Evolutionary conservation across 139 green algal species (phyloP), one percentile per base, ranked within the genome.

Genomic region (Micractinium sp.): DNA sequence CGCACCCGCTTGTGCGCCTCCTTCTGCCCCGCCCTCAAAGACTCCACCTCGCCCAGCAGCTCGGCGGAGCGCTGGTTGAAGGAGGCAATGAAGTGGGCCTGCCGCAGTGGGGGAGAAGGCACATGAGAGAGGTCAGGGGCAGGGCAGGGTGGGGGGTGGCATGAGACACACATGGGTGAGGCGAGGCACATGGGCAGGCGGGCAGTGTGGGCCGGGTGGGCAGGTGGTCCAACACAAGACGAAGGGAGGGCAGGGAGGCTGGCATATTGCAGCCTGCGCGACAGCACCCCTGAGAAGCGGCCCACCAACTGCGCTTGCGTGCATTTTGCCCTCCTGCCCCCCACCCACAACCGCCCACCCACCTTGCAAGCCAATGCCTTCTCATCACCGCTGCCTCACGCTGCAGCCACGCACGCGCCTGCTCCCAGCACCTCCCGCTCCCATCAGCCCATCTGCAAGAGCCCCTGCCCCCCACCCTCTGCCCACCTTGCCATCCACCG

Each of bases 401-500:
- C 63, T 71, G 63, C 63, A 71, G 63, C 69, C 69, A 1, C 12
- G 23, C 16, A 12, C 14, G 3, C 16, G 63, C 63, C 63, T 73
- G 2, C 27, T 76, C 29, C 69, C 31, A 38, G 27, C 69, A 33
- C 16, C 69, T 36, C 69, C 69, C 69, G 2, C 3, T 35, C 29
- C 13, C 3, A 14, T 20, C 19, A 38, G 27, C 69, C 69, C 27
- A 19, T 2, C 69, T 16, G 3, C 27, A 33, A 35, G 29, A 33
- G 27, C 13, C 14, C 20, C 15, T 38, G 29, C 69, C 69, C 69
- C 12, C 27, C 27, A 76, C 36, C 31, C 75, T 36, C 3, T 71
- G 4, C 79, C n/a, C 41, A 86, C 80, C 77, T 88, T 89, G 61
- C 89, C 83, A 18, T 78, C 83, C n/a, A 75, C 60, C 2, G 56